Conservation (phyloP, 352 stramenopile species). For the Ophiocytium majus region DNA sequence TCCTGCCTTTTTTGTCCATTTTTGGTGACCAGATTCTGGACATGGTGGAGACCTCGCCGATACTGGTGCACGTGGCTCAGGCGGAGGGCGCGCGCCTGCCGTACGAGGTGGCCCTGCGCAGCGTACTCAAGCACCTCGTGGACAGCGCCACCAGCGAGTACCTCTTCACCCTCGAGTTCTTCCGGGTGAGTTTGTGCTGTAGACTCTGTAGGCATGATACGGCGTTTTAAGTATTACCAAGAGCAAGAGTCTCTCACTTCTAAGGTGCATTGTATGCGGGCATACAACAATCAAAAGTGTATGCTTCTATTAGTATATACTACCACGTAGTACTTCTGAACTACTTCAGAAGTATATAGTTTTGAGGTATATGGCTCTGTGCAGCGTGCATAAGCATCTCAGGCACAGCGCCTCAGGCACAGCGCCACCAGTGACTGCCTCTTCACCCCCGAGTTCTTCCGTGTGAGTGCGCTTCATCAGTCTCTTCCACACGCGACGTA, state of each 20-base stretch:
- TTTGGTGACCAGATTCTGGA: slow-evolving; percentile 44
- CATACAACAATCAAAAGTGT: too few species aligned
- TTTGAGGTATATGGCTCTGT: too few species aligned
- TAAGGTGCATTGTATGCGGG: too few species aligned
- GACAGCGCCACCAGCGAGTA: slow-evolving; percentile 96
- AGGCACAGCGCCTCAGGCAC: too few species aligned
- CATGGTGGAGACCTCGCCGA: slow-evolving; percentile 66
- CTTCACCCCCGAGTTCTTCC: slow-evolving; percentile 90
- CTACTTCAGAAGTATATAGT: too few species aligned
- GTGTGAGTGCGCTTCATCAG: too few species aligned
- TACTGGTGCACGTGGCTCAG: slow-evolving; percentile 90
- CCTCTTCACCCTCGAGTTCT: slow-evolving; percentile 91
- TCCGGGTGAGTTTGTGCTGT: slow-evolving; percentile 60
- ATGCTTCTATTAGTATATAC: too few species aligned
- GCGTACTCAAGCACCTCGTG: slow-evolving; percentile 92
- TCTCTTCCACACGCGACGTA: too few species aligned
- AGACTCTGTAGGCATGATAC: too few species aligned
- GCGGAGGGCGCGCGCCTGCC: slow-evolving; percentile 83
- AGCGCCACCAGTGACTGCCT: slow-evolving; percentile 94
- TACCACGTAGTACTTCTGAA: too few species aligned
- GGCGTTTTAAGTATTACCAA: too few species aligned
- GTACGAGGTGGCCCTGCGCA: slow-evolving; percentile 94
- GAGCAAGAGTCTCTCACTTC: too few species aligned
- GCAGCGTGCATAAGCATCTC: slow-evolving; percentile 91
- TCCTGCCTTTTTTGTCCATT: not conserved